These are phyloP conservation scores for Pistacia atlantica DNA, from an alignment of 345 rosid genomes.

Conservation along the genomic window DNA sequence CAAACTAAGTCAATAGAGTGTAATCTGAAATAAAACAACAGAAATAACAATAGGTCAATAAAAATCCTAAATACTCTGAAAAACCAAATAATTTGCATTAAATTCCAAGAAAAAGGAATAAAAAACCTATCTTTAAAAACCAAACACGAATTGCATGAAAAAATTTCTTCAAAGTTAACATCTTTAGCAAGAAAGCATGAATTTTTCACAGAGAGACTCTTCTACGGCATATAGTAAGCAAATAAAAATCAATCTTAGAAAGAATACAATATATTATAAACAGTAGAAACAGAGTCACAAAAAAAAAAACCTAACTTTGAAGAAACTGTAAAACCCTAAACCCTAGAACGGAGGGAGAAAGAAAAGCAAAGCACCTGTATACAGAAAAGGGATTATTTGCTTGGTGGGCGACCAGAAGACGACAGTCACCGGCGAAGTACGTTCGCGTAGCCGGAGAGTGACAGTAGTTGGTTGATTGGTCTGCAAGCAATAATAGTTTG, in stretches of 20 bases:
- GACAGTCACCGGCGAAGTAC: background rate
- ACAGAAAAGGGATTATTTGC: background rate
- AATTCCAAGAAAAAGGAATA: background rate
- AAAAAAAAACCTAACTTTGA: background rate
- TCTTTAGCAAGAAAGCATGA: background rate
- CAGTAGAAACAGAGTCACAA: background rate
- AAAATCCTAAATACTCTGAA: conserved; percentile 5
- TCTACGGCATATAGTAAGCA: background rate
- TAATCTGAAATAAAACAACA: background rate
- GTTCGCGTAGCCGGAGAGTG: background rate
- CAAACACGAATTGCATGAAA: background rate
- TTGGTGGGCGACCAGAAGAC: background rate
- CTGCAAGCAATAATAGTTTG: background rate
- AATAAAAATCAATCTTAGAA: background rate
- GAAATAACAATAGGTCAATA: background rate
- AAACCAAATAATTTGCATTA: background rate
- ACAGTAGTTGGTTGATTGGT: background rate
- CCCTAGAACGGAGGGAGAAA: background rate
- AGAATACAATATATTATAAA: background rate
- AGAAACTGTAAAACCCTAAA: conserved; percentile 18
- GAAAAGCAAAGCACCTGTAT: conserved; percentile 6
- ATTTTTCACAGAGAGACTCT: background rate
- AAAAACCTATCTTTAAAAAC: conserved; percentile 4
- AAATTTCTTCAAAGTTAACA: conserved; percentile 1
- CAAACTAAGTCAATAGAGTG: background rate